Conservation (phyloP, 1,284 basidiomycete species). For the Malassezia arunalokei region DNA sequence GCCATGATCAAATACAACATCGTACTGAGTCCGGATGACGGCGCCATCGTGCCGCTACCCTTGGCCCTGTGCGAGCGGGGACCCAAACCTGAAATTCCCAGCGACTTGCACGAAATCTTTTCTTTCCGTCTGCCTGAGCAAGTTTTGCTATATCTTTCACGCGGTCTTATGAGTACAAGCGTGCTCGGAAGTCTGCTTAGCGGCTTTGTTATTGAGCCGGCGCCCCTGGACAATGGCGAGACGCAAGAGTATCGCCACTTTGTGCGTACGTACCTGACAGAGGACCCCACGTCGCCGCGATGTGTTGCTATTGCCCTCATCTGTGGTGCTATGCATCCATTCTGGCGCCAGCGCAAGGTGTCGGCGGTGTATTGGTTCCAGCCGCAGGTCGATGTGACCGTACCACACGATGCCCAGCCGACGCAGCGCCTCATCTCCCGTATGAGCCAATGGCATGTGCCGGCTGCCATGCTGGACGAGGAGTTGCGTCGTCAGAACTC, state of each 20-base stretch:
- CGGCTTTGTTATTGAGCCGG: conserved; percentile 66
- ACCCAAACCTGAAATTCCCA: conserved; percentile 56
- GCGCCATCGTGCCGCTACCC: conserved; percentile 73
- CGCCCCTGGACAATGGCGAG: conserved; percentile 87
- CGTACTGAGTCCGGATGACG: conserved; percentile 73
- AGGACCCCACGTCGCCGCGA: conserved; percentile 72
- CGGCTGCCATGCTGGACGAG: conserved; percentile 74
- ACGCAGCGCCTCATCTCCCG: conserved; percentile 77
- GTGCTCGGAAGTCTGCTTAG: conserved; percentile 80
- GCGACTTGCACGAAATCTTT: conserved; percentile 87
- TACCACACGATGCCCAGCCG: conserved; percentile 52
- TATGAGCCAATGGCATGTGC: conserved; percentile 83
- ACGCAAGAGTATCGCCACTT: conserved; percentile 86
- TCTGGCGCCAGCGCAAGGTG: conserved; percentile 38
- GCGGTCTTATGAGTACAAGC: conserved; percentile 74
- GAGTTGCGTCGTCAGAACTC: conserved; percentile 91
- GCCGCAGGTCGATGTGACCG: conserved; percentile 21
- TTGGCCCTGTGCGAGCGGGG: conserved; percentile 53
- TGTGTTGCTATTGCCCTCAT: conserved; percentile 60
- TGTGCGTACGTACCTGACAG: conserved; percentile 87
- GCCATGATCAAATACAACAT: conserved; percentile 86
- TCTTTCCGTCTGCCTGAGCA: conserved; percentile 89
- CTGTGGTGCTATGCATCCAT: conserved; percentile 31
- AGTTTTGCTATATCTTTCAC: conserved; percentile 86
- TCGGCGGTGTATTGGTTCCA: conserved; percentile 38